A percentile compares a stretch with the other conserved stretches of the same genome.
phyloP scores from a whole-genome alignment of 306 rosid species.

The Gastrolobium villosum region DNA sequence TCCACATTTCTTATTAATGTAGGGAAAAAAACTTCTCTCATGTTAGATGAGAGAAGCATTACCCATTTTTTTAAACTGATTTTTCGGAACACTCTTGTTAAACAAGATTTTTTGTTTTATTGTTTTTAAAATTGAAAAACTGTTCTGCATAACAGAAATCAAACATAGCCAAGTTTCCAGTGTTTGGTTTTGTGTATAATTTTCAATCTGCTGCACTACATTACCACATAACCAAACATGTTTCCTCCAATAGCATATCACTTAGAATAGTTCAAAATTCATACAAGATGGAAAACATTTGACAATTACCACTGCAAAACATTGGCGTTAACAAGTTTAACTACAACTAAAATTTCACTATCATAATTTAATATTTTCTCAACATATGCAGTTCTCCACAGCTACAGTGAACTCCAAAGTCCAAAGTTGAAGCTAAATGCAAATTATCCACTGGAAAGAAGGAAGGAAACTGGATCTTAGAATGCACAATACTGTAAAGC shows the following conservation, averaged over 20 bases:
- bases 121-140: too few species aligned
- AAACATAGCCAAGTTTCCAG: background rate
- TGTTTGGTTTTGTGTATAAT: background rate
- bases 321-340: constrained; percentile 37
- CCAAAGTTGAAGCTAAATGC: constrained; percentile 46
- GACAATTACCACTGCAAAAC: constrained; percentile 33
- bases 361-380: constrained; percentile 51
- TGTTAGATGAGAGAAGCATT: too few species aligned
- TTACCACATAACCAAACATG: constrained; percentile 34
- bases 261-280: constrained; percentile 43
- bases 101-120: too few species aligned
- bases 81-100: too few species aligned
- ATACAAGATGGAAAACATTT: constrained; percentile 46
- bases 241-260: background rate
- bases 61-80: too few species aligned
- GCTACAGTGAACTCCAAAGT: constrained; percentile 48
- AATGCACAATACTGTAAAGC: constrained; percentile 55
- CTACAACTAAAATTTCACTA: constrained; percentile 50
- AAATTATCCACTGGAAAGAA: constrained; percentile 49
- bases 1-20: too few species aligned
- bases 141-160: too few species aligned
- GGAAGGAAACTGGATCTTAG: constrained; percentile 47
- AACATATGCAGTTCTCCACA: constrained; percentile 48
- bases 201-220: constrained; percentile 1
- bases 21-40: too few species aligned